phyloP scores from a whole-genome alignment of 495 filamentous ascomycete genomes.

The Jackrogersella multiformis region DNA sequence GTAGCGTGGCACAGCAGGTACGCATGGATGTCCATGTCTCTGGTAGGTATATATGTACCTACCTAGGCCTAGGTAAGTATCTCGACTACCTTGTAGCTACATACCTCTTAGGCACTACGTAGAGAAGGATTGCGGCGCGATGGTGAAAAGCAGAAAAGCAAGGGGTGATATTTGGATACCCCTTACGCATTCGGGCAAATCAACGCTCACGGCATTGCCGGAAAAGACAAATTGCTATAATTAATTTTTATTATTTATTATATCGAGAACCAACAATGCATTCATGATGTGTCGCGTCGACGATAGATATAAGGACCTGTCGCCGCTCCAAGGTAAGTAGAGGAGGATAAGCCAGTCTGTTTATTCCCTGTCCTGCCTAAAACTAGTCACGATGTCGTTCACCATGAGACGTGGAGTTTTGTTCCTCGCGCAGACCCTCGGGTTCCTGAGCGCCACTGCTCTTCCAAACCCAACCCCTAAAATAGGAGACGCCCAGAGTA shows the following conservation, averaged over 20 bases:
- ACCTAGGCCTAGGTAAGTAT: too few species aligned
- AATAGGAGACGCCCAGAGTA: neutral
- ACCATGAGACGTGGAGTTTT: conserved; percentile 5
- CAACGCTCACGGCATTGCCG: neutral
- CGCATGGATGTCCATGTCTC: too few species aligned
- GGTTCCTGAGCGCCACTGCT: conserved; percentile 9
- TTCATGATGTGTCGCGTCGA: neutral
- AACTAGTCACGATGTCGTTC: neutral
- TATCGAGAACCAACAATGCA: neutral
- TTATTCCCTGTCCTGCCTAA: neutral
- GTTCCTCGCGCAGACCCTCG: conserved; percentile 11
- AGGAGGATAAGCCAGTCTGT: neutral
- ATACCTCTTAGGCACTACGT: too few species aligned
- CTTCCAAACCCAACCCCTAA: conserved; percentile 17
- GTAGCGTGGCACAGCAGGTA: too few species aligned
- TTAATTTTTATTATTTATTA: neutral
- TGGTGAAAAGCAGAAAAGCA: conserved; percentile 8
- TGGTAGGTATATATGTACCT: too few species aligned
- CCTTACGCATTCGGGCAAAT: conserved; percentile 24
- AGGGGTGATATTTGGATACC: conserved; percentile 9
- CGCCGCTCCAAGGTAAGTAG: neutral
- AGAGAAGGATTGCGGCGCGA: conserved; percentile 32
- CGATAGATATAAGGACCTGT: conserved; percentile 1
- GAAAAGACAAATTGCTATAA: neutral
- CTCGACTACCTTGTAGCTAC: too few species aligned